Conservation (phyloP, 2,329 filamentous ascomycete genomes). For the Orbilia blumenaviensis region DNA sequence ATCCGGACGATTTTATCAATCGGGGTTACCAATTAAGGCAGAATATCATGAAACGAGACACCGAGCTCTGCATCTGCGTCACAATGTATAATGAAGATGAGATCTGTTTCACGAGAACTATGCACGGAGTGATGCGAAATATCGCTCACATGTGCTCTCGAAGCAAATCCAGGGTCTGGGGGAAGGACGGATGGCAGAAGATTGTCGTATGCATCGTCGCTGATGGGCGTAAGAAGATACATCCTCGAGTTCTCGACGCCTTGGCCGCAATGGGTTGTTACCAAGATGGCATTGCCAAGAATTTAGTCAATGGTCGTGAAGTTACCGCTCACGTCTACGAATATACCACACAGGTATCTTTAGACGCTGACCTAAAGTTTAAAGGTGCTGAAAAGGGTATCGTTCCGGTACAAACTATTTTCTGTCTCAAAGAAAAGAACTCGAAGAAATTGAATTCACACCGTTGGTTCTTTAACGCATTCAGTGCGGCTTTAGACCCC, state of each 20-base stretch:
- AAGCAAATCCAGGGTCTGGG: slow-evolving; percentile 93
- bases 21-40: slow-evolving; percentile 92
- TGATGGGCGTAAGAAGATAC: slow-evolving; percentile 91
- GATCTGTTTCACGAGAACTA: slow-evolving; percentile 93
- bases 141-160: slow-evolving; percentile 95
- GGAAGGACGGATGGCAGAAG: slow-evolving; percentile 97
- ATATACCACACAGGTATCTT: slow-evolving; percentile 96
- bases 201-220: slow-evolving; percentile 98
- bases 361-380: slow-evolving; percentile 95
- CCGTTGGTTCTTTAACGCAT: slow-evolving; percentile 99
- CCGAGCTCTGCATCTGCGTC: slow-evolving; percentile 93
- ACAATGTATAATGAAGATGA: slow-evolving; percentile 99
- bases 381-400: slow-evolving; percentile 99
- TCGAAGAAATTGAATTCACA: slow-evolving; percentile 98
- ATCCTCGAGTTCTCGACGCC: slow-evolving; percentile 90
- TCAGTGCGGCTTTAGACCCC: slow-evolving; percentile 88
- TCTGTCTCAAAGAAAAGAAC: slow-evolving; percentile 98
- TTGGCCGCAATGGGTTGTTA: slow-evolving; percentile 97
- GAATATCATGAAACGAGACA: slow-evolving; percentile 87
- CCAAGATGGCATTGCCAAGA: slow-evolving; percentile 98
- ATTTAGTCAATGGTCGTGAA: slow-evolving; percentile 93
- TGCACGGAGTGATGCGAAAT: slow-evolving; percentile 99
- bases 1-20: slow-evolving; percentile 90
- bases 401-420: slow-evolving; percentile 96
- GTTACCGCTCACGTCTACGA: slow-evolving; percentile 98